phyloP scores from a whole-genome alignment of 768 basidiomycete genomes.

The Mrakia blollopis region DNA sequence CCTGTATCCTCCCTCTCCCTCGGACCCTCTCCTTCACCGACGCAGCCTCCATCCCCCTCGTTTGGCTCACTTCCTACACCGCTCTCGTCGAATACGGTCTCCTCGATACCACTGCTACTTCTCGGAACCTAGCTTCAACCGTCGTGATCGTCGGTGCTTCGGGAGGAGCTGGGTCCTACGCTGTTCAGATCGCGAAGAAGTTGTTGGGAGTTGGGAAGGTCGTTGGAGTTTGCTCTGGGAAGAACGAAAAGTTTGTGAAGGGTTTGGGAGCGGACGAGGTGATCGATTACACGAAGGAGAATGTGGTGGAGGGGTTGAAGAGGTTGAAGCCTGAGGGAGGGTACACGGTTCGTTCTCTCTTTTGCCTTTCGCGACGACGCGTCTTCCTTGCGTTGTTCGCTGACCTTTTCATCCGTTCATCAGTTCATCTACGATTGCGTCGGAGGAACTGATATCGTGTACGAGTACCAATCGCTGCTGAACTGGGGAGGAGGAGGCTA shows the following conservation, averaged over 20 bases:
- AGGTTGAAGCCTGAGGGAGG: slow-evolving; percentile 27
- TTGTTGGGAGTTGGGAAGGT: slow-evolving; percentile 44
- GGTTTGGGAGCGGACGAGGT: slow-evolving; percentile 63
- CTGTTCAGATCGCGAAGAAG: slow-evolving; percentile 65
- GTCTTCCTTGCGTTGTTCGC: too few species aligned
- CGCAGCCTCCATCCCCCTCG: slow-evolving; percentile 60
- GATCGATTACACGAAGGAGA: slow-evolving; percentile 34
- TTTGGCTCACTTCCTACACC: slow-evolving; percentile 58
- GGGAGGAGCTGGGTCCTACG: slow-evolving; percentile 62
- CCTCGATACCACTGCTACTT: slow-evolving; percentile 4
- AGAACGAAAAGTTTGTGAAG: slow-evolving; percentile 58
- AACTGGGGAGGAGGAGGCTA: slow-evolving; percentile 1
- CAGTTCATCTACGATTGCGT: slow-evolving; percentile 60
- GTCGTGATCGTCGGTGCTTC: slow-evolving; percentile 69
- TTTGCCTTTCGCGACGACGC: too few species aligned
- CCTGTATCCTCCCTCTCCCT: slow-evolving; percentile 31
- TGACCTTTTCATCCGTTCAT: too few species aligned
- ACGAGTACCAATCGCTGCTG: background rate
- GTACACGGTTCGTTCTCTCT: slow-evolving; percentile 40
- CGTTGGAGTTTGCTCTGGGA: slow-evolving; percentile 56
- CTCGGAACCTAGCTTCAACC: slow-evolving; percentile 45
- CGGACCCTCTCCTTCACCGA: slow-evolving; percentile 52
- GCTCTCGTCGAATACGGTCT: slow-evolving; percentile 48
- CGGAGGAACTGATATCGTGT: slow-evolving; percentile 48
- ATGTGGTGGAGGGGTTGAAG: slow-evolving; percentile 25